A percentile compares a stretch with the other conserved stretches of the same genome.
Conservation (phyloP, 768 basidiomycete genomes). For the Cystobasidiopsis lactophilus region DNA sequence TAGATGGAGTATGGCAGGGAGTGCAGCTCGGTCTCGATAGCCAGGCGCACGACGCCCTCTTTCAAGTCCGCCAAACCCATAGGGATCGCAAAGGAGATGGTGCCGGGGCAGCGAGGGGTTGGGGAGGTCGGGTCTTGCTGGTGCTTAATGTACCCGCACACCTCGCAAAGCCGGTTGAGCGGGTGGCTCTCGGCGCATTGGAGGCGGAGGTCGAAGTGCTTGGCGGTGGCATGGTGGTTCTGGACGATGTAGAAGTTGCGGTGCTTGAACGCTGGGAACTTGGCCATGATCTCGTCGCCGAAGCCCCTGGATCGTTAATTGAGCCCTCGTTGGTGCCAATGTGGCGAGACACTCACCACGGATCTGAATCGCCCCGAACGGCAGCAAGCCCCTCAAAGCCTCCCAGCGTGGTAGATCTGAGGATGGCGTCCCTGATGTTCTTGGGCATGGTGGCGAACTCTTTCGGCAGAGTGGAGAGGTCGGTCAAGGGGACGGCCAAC, state of each 20-base stretch:
- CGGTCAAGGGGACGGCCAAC: no score
- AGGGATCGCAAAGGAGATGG: not conserved
- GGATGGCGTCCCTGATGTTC: no score
- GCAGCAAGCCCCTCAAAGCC: no score
- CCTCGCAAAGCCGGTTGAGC: not conserved
- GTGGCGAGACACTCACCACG: no score
- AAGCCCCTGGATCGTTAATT: no score
- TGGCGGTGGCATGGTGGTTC: not conserved
- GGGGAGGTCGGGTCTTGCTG: no score
- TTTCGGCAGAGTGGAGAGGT: no score
- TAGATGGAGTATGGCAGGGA: not conserved
- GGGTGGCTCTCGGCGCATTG: not conserved
- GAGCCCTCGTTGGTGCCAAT: no score
- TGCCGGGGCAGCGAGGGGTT: not conserved
- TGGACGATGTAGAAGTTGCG: not conserved
- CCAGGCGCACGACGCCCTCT: not conserved
- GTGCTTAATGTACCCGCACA: not conserved
- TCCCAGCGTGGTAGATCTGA: no score
- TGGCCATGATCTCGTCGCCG: not conserved
- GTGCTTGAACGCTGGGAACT: not conserved
- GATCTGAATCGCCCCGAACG: no score
- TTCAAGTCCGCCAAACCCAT: not conserved
- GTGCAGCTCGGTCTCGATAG: not conserved
- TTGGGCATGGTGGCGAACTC: no score
- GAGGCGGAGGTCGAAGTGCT: not conserved